These are phyloP conservation scores for Ophiostoma triangulosporum DNA, from an alignment of 2,329 filamentous ascomycete genomes.

Conservation along the genomic window DNA sequence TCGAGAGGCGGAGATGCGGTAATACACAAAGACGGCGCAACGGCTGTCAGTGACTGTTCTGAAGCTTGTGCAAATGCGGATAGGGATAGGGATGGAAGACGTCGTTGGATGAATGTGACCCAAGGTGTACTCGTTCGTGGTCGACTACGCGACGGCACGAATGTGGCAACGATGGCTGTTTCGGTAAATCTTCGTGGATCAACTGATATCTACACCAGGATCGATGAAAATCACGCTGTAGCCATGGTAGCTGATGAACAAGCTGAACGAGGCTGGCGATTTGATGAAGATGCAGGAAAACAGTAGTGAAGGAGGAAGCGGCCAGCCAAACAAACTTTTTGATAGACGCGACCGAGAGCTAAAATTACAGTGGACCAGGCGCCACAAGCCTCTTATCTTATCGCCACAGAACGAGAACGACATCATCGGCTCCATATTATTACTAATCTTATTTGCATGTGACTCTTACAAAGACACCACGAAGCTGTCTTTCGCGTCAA, in stretches of 20 bases:
- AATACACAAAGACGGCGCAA: neutral
- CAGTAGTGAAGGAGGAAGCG: neutral
- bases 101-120: neutral
- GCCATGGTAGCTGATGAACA: neutral
- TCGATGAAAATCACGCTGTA: neutral
- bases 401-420: too few relatives aligned
- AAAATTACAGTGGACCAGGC: neutral
- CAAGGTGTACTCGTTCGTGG: neutral
- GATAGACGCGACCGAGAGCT: neutral
- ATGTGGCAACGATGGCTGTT: neutral
- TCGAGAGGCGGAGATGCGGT: neutral
- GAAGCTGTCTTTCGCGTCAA: too few relatives aligned
- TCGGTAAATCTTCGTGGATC: neutral
- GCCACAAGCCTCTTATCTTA: neutral
- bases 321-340: neutral
- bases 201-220: too few relatives aligned
- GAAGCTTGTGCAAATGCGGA: too few relatives aligned
- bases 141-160: slow-evolving; percentile 1
- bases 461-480: too few relatives aligned
- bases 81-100: neutral
- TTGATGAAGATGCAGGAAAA: neutral
- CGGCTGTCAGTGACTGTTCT: neutral
- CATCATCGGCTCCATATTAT: too few relatives aligned
- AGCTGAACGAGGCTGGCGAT: neutral
- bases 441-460: too few relatives aligned